Conservation (phyloP, 495 filamentous ascomycete genomes). For the Podospora pseudocomata region DNA sequence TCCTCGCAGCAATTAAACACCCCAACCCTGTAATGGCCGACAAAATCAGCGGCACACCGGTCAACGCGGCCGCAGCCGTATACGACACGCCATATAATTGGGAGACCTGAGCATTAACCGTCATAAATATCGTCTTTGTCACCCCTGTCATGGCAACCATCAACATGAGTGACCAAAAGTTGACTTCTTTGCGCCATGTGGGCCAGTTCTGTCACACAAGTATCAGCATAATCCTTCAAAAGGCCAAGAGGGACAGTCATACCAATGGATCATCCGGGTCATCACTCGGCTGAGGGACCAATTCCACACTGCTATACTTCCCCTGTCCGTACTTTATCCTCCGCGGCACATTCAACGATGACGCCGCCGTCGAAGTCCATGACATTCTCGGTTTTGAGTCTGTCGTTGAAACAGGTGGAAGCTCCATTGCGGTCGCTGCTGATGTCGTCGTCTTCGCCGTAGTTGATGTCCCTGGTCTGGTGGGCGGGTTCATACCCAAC, state of each 20-base stretch:
- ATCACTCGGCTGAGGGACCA: constrained; percentile 49
- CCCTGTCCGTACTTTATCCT: constrained; percentile 47
- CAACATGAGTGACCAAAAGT: constrained; percentile 41
- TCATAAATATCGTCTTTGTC: constrained; percentile 50
- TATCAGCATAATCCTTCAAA: background rate
- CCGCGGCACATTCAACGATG: constrained; percentile 27
- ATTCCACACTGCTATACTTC: constrained; percentile 40
- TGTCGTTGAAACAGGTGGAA: constrained; percentile 18
- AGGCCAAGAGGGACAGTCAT: constrained; percentile 12
- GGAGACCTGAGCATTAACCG: constrained; percentile 42
- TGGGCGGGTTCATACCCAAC: constrained; percentile 28
- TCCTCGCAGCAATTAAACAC: constrained; percentile 37
- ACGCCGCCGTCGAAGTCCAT: constrained; percentile 29
- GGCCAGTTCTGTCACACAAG: constrained; percentile 44
- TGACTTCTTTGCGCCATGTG: constrained; percentile 46
- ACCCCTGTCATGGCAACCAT: constrained; percentile 41
- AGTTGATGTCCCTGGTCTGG: constrained; percentile 28
- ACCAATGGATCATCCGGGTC: constrained; percentile 49
- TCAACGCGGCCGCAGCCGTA: constrained; percentile 43
- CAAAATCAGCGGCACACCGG: constrained; percentile 47
- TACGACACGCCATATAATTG: constrained; percentile 41
- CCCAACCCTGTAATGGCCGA: constrained; percentile 42
- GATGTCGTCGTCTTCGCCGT: constrained; percentile 10
- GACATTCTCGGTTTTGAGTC: constrained; percentile 25
- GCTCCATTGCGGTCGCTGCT: constrained; percentile 17